These are phyloP conservation scores for Lecanosticta acicola DNA, from an alignment of 2,329 filamentous ascomycete species.

Conservation along the genomic window DNA sequence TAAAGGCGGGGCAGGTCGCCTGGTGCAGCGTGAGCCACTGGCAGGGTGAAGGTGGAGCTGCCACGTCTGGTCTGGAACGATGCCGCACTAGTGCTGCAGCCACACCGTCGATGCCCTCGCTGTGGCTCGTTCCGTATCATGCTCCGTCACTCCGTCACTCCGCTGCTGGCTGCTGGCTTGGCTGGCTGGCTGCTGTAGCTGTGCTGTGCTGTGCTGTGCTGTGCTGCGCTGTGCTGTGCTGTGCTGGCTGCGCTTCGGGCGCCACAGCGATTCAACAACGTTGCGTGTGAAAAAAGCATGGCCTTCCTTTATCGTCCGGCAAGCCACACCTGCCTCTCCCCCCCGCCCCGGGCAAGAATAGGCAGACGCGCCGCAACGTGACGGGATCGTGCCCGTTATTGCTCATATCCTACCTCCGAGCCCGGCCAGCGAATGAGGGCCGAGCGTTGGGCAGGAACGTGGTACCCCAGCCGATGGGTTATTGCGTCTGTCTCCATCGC, in stretches of 20 bases:
- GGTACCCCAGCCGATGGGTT: conserved; percentile 8
- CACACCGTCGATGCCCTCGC: conserved; percentile 1
- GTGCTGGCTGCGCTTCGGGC: too few relatives aligned
- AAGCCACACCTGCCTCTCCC: background rate
- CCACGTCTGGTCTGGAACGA: conserved; percentile 1
- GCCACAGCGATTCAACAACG: too few relatives aligned
- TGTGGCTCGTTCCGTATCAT: conserved; percentile 20
- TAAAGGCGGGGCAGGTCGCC: too few relatives aligned
- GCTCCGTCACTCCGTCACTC: too few relatives aligned
- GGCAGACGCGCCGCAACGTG: background rate
- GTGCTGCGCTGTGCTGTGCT: too few relatives aligned
- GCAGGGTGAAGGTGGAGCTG: background rate
- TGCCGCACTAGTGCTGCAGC: conserved; percentile 5
- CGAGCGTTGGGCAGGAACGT: conserved; percentile 7
- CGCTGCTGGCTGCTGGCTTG: background rate
- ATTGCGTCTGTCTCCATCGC: background rate
- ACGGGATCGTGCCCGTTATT: background rate
- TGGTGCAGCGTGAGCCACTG: too few relatives aligned
- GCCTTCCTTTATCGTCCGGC: background rate
- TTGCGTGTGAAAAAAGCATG: background rate
- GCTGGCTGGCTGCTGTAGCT: background rate
- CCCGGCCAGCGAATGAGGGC: background rate
- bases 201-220: too few relatives aligned
- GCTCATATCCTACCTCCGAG: background rate
- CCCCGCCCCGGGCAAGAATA: background rate